Conservation (phyloP, 169 alveolate genomes). For the Eimeria acervulina region DNA sequence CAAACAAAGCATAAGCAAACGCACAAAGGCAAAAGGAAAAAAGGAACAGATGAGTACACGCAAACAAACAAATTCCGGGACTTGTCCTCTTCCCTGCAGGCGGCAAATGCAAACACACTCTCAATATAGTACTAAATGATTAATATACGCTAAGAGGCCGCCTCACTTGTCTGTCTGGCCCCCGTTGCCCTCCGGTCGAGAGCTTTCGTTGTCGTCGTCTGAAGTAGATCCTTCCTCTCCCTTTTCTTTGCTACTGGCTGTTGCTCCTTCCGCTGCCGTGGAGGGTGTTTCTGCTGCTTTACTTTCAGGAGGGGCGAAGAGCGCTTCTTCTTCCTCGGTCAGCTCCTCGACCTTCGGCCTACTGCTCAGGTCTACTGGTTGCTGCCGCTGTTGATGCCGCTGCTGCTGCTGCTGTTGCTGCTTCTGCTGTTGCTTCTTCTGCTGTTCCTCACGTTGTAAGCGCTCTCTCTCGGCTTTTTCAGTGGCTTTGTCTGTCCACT, state of each 20-base stretch:
- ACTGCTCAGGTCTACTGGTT: constrained; percentile 34
- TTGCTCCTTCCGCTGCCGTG: background rate
- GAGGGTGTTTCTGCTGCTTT: background rate
- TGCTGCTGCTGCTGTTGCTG: constrained; percentile 48
- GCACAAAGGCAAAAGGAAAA: background rate
- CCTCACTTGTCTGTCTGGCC: constrained; percentile 92
- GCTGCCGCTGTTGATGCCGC: constrained; percentile 52
- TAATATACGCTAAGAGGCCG: background rate
- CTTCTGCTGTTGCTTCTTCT: constrained; percentile 45
- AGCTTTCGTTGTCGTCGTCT: constrained; percentile 83
- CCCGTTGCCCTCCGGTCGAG: constrained; percentile 94
- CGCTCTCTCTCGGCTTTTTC: constrained; percentile 87
- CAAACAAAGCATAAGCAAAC: background rate
- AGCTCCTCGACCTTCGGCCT: constrained; percentile 86
- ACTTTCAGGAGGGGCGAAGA: background rate
- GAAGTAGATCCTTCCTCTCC: constrained; percentile 81
- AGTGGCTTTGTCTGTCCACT: constrained; percentile 72
- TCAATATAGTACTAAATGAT: background rate
- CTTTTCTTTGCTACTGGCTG: background rate
- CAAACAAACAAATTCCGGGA: background rate
- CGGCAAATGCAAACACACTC: background rate
- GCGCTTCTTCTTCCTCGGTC: constrained; percentile 85
- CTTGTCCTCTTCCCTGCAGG: background rate
- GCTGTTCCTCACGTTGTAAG: constrained; percentile 79
- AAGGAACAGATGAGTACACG: background rate